Evolutionary conservation across 2,329 filamentous ascomycete species (phyloP).

Genomic region (Penicillium sp.): DNA sequence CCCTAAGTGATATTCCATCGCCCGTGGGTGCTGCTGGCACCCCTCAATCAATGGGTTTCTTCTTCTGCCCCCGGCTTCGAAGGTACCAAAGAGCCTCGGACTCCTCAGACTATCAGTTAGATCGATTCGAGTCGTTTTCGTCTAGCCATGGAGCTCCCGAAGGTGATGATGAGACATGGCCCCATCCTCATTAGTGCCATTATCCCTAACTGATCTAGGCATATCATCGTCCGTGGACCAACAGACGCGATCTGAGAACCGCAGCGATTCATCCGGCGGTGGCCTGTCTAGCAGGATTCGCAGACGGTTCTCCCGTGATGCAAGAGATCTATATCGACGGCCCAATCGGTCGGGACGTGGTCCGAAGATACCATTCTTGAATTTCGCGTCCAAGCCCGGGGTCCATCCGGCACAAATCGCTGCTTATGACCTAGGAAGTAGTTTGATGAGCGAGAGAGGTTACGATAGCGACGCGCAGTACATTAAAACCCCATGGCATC

Average conservation of each 20-base stretch:
- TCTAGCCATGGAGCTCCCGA: conserved; percentile 10
- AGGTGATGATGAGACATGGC: conserved; percentile 20
- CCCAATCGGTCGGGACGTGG: conserved; percentile 22
- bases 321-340: conserved; percentile 23
- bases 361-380: conserved; percentile 23
- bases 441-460: conserved; percentile 43
- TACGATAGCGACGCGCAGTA: conserved; percentile 51
- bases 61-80: conserved; percentile 33
- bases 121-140: conserved; percentile 1
- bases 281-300: conserved; percentile 38
- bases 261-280: conserved; percentile 25
- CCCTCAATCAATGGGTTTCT: conserved; percentile 29
- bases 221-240: conserved; percentile 18
- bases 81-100: conserved; percentile 23
- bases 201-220: conserved; percentile 13
- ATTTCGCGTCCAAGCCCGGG: conserved; percentile 27
- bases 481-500: conserved; percentile 40
- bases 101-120: conserved; percentile 22
- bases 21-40: background rate
- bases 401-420: conserved; percentile 9
- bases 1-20: background rate
- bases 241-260: conserved; percentile 1
- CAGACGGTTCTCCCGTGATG: conserved; percentile 40
- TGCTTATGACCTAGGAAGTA: conserved; percentile 35
- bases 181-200: background rate